These are phyloP conservation scores for Zygosaccharomyces rouxii DNA, from an alignment of 805 yeast genomes.

Conservation along the genomic window DNA sequence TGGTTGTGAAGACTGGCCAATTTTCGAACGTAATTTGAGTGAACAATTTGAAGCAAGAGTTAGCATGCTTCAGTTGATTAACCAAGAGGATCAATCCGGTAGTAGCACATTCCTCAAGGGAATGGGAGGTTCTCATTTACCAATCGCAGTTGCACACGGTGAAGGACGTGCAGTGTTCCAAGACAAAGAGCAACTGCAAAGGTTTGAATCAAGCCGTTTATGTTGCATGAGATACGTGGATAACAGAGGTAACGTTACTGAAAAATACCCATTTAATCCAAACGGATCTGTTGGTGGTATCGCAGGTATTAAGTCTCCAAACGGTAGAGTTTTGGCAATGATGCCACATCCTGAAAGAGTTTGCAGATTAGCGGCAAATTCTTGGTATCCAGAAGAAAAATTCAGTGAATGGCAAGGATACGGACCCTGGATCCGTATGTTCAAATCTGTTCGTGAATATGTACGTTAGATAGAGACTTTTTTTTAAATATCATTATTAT, in stretches of 20 bases:
- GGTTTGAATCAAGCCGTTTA: conserved; percentile 50
- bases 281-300: conserved; percentile 94
- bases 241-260: conserved; percentile 82
- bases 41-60: conserved; percentile 98
- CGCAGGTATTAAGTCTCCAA: conserved; percentile 83
- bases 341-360: conserved; percentile 99
- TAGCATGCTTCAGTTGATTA: conserved; percentile 75
- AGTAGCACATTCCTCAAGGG: conserved; percentile 71
- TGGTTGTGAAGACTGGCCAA: conserved; percentile 89
- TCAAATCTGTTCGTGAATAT: conserved; percentile 82
- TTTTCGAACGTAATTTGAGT: conserved; percentile 82
- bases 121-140: conserved; percentile 90
- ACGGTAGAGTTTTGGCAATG: conserved; percentile 94
- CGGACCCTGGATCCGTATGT: conserved; percentile 94
- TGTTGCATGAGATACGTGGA: conserved; percentile 79
- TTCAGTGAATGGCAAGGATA: conserved; percentile 65
- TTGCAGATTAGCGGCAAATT: conserved; percentile 78
- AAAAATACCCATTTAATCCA: conserved; percentile 88
- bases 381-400: conserved; percentile 76
- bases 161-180: conserved; percentile 88
- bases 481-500: neutral
- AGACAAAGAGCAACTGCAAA: conserved; percentile 40
- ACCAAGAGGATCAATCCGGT: conserved; percentile 43
- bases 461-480: conserved; percentile 57
- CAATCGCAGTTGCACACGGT: conserved; percentile 98